A percentile compares a stretch with the other conserved stretches of the same genome.
Evolutionary conservation across 176 grass and related monocot genomes (phyloP).

Genomic region (Saccharum officinarum): DNA sequence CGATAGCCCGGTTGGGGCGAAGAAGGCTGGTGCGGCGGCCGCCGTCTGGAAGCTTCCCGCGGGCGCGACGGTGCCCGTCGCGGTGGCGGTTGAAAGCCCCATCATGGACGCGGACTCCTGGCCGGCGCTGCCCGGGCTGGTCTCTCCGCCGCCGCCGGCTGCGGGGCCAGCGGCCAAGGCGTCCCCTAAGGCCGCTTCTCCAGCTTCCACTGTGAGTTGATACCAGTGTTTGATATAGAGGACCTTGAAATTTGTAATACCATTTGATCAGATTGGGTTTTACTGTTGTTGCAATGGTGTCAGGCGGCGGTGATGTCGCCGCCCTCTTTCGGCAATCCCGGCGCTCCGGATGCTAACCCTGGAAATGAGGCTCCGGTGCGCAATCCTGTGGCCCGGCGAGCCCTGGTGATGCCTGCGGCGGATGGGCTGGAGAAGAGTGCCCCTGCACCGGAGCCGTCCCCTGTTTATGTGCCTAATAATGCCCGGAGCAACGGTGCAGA

Average conservation of each 20-base stretch:
- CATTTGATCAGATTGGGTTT: conserved; percentile 36
- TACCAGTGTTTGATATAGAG: conserved; percentile 19
- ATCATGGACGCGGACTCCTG: conserved; percentile 70
- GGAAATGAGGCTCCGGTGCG: conserved; percentile 7
- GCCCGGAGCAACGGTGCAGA: conserved; percentile 29
- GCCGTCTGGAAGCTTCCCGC: conserved; percentile 52
- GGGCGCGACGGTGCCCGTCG: conserved; percentile 17
- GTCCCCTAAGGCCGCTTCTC: conserved; percentile 47
- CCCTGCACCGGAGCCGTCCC: conserved; percentile 34
- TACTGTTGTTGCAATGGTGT: conserved; percentile 26
- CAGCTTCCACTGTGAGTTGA: conserved; percentile 50
- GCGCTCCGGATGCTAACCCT: conserved; percentile 24
- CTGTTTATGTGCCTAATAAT: conserved; percentile 41
- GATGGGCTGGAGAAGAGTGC: conserved; percentile 32
- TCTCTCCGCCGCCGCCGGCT: conserved; percentile 40
- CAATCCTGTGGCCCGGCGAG: conserved; percentile 25
- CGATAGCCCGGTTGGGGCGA: conserved; percentile 17
- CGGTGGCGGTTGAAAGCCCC: conserved; percentile 43
- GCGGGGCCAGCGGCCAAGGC: conserved; percentile 32
- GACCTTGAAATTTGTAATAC: not conserved
- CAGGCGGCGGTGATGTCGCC: conserved; percentile 35
- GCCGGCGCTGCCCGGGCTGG: conserved; percentile 76
- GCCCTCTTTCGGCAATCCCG: conserved; percentile 21
- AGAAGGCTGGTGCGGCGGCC: conserved; percentile 36
- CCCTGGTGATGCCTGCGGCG: conserved; percentile 25